A percentile compares a stretch with the other conserved stretches of the same genome.
Conservation (phyloP, 2,329 filamentous ascomycete genomes). For the Penicillium aurantiogriseum region DNA sequence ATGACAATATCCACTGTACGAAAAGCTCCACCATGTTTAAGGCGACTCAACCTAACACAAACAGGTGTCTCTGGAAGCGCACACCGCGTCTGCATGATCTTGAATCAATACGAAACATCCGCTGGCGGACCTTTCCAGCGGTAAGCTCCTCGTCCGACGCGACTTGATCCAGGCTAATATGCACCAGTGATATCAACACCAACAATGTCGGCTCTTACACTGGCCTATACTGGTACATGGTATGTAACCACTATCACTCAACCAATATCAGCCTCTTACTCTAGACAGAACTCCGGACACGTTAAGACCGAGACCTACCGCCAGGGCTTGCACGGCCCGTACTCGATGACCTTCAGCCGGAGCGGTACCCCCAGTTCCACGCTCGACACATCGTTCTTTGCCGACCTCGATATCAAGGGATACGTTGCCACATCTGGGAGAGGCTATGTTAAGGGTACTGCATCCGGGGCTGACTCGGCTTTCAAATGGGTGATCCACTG, state of each 20-base stretch:
- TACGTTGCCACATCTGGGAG: slow-evolving; percentile 57
- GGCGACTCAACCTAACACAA: neutral
- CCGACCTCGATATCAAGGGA: slow-evolving; percentile 56
- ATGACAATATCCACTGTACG: slow-evolving; percentile 61
- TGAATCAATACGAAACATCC: slow-evolving; percentile 57
- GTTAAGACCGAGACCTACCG: slow-evolving; percentile 62
- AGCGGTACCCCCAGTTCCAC: slow-evolving; percentile 54
- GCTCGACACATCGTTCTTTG: slow-evolving; percentile 60
- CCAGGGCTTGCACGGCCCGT: slow-evolving; percentile 65
- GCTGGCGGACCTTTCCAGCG: slow-evolving; percentile 67
- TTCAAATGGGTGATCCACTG: slow-evolving; percentile 63
- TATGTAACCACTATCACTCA: slow-evolving; percentile 12
- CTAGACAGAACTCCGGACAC: slow-evolving; percentile 58
- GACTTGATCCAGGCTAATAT: slow-evolving; percentile 3
- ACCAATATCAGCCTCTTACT: slow-evolving; percentile 1
- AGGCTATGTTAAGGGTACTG: slow-evolving; percentile 61
- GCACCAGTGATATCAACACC: slow-evolving; percentile 57
- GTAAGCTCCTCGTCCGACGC: slow-evolving; percentile 20
- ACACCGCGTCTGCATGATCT: slow-evolving; percentile 62
- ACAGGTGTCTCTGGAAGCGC: slow-evolving; percentile 36
- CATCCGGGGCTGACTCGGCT: slow-evolving; percentile 54
- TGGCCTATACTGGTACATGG: slow-evolving; percentile 66
- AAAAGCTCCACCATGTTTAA: neutral
- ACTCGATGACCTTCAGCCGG: slow-evolving; percentile 60
- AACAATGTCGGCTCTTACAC: slow-evolving; percentile 61